Base-by-base conservation (phyloP, 148 eudicot species). In the Fagopyrum esculentum region DNA sequence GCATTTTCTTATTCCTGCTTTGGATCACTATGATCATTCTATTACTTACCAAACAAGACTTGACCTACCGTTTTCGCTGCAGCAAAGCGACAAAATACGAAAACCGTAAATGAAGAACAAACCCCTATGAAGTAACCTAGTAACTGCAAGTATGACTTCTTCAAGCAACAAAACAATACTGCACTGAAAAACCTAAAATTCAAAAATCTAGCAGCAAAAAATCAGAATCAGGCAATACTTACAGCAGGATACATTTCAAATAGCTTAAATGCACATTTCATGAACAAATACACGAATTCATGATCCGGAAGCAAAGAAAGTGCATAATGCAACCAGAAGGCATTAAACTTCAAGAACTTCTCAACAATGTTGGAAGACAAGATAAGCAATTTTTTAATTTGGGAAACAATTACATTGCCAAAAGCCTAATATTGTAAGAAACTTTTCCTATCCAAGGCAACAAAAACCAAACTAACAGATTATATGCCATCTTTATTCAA, bases 341-440 rank as follows among this genome's bases (percentile, higher is more conserved):
- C 13, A 30, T 30, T 4, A 35, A 11, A 6, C 66, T 29, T 29
- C 12, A 63, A 5, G 3, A 59, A 59, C 52, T 49, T 49, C 52
- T 49, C 52, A 49, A 49, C 52, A 49, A 22, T 7, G 22, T 59
- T 6, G 45, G 47, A 43, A 66, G 46, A 66, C 71, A 13, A 44
- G 47, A 71, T 50, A 54, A 64, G 30, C 60, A 64, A 50, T 75
- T 48, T 45, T 47, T 69, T 35, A 40, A 59, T 85, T 78, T 87
- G 82, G 83, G 84, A 87, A 85, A 80, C 78, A 78, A 84, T 71
- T 79, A 76, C 79, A 75, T 75, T 74, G 78, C 71, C 75, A 73
- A 80, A 77, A 78, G 72, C 55, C 16, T 40, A 66, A 35, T 19
- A 66, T 6, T 66, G 19, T 66, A 66, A 15, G 46, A 66, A 66